Percentiles rank a stretch among this genome's conserved stretches.
Conservation (phyloP, 2,329 filamentous ascomycete genomes). For the Whalleya microplaca region DNA sequence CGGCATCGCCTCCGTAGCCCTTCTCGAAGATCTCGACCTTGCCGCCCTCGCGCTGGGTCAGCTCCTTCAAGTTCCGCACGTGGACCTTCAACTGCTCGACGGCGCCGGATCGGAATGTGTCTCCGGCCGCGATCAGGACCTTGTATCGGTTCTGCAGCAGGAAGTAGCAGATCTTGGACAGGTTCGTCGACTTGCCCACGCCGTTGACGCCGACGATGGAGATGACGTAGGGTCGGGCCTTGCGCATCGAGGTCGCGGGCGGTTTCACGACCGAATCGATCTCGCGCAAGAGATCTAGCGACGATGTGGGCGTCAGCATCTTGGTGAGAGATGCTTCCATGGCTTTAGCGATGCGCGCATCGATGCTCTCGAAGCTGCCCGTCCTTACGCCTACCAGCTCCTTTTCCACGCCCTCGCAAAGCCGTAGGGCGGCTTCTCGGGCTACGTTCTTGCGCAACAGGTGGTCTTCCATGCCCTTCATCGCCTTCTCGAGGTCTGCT, state of each 20-base stretch:
- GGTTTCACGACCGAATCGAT: conserved; percentile 80
- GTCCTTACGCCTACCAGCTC: conserved; percentile 92
- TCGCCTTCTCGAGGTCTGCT: conserved; percentile 85
- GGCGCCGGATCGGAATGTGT: conserved; percentile 95
- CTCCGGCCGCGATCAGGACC: conserved; percentile 90
- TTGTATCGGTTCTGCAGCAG: conserved; percentile 96
- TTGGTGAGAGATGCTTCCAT: conserved; percentile 93
- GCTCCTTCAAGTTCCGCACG: conserved; percentile 88
- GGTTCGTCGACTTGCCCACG: conserved; percentile 95
- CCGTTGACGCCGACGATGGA: conserved; percentile 98
- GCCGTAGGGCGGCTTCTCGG: conserved; percentile 85
- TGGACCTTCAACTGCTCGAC: conserved; percentile 97
- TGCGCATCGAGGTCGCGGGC: conserved; percentile 63
- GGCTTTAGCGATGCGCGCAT: conserved; percentile 78
- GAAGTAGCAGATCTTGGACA: conserved; percentile 98
- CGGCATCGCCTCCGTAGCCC: conserved; percentile 97
- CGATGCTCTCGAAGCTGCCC: conserved; percentile 86
- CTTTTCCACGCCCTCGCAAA: conserved; percentile 89
- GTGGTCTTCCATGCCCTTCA: conserved; percentile 96
- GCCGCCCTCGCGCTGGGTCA: conserved; percentile 81
- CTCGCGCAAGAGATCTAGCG: conserved; percentile 90
- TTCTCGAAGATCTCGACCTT: conserved; percentile 92
- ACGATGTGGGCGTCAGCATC: conserved; percentile 94
- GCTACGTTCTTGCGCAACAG: conserved; percentile 95
- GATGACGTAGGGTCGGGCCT: conserved; percentile 87